Percentiles rank a stretch among this genome's conserved stretches.
phyloP scores from a whole-genome alignment of 2,329 filamentous ascomycete genomes.

The Didymella glomerata region DNA sequence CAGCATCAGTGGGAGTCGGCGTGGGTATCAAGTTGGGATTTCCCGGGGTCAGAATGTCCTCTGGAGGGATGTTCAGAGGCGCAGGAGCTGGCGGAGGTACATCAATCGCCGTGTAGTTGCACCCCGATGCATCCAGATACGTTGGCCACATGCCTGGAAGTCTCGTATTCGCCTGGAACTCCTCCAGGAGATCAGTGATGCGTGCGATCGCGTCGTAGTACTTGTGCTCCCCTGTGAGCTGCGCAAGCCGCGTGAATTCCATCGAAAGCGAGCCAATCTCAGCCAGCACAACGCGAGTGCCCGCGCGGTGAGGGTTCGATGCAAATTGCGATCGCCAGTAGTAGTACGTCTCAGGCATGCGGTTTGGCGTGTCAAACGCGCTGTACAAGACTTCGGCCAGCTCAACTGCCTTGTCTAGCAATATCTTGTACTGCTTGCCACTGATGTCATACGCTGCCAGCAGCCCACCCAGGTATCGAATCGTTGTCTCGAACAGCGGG shows the following conservation, averaged over 20 bases:
- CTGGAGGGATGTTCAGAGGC: background rate
- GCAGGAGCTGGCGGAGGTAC: slow-evolving; percentile 37
- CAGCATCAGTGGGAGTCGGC: slow-evolving; percentile 31
- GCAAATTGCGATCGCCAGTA: slow-evolving; percentile 59
- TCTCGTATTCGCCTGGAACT: slow-evolving; percentile 55
- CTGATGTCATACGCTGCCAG: slow-evolving; percentile 75
- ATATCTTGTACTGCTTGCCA: slow-evolving; percentile 57
- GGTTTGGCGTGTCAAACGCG: slow-evolving; percentile 73
- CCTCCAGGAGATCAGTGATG: slow-evolving; percentile 55
- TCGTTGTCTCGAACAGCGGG: slow-evolving; percentile 76
- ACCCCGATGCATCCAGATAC: slow-evolving; percentile 54
- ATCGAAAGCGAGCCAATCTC: slow-evolving; percentile 60
- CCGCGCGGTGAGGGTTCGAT: slow-evolving; percentile 52
- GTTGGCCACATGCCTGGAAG: slow-evolving; percentile 61
- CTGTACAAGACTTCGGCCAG: slow-evolving; percentile 71
- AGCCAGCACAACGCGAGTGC: slow-evolving; percentile 54
- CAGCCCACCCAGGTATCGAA: slow-evolving; percentile 74
- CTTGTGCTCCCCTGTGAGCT: slow-evolving; percentile 57
- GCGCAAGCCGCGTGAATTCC: slow-evolving; percentile 59
- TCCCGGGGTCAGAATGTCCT: background rate
- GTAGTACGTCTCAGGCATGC: slow-evolving; percentile 70
- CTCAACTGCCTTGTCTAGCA: slow-evolving; percentile 69
- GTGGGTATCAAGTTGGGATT: background rate
- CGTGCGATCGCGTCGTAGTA: slow-evolving; percentile 60
- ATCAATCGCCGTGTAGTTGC: slow-evolving; percentile 41